phyloP scores from a whole-genome alignment of 768 basidiomycete species.

The Phylloporus sp. region DNA sequence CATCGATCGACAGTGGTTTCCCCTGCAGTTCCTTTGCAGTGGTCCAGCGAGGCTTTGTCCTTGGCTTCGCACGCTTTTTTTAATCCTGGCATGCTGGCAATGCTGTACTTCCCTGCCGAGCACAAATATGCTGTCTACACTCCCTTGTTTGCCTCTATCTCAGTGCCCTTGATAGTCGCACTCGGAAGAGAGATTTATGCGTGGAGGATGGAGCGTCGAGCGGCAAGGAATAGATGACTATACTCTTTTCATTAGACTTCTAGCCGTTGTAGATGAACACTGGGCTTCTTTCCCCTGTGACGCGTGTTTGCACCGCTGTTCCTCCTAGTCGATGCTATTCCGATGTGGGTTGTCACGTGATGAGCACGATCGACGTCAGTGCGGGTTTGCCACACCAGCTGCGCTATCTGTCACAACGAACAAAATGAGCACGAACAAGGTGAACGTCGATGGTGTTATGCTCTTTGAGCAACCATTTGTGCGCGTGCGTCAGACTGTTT shows the following conservation, averaged over 20 bases:
- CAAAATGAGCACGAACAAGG: conserved; percentile 42
- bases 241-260: conserved; percentile 7
- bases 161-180: conserved; percentile 76
- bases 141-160: conserved; percentile 87
- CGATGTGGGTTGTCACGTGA: conserved; percentile 23
- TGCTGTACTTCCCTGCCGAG: conserved; percentile 96
- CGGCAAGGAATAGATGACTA: conserved; percentile 12
- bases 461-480: conserved; percentile 84
- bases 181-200: conserved; percentile 65
- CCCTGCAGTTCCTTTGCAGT: conserved; percentile 40
- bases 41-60: conserved; percentile 58
- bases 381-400: too few species aligned
- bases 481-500: conserved; percentile 41
- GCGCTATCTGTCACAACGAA: too few species aligned
- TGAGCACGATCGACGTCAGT: conserved; percentile 15
- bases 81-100: conserved; percentile 91
- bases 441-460: conserved; percentile 68
- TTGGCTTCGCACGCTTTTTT: conserved; percentile 88
- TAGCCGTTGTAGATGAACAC: conserved; percentile 3
- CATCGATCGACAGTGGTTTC: conserved; percentile 16
- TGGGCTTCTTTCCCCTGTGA: conserved; percentile 7
- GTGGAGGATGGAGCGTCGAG: conserved; percentile 41
- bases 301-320: conserved; percentile 14
- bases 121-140: conserved; percentile 98
- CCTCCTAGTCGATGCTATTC: neutral